These are phyloP conservation scores for Xylaria intraflava DNA, from an alignment of 495 filamentous ascomycete species.

Conservation along the genomic window DNA sequence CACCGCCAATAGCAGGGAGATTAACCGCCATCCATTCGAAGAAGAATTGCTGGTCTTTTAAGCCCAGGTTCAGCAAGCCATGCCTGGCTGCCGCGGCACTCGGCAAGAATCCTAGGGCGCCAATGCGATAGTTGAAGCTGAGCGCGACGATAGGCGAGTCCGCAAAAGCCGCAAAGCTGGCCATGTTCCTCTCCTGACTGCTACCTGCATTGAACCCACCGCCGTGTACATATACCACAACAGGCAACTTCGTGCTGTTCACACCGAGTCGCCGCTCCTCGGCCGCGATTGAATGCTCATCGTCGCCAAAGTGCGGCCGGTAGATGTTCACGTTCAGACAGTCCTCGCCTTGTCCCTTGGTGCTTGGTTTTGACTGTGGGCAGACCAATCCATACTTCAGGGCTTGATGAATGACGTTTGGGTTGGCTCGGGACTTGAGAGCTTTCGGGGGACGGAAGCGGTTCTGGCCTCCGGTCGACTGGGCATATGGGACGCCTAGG, in stretches of 20 bases:
- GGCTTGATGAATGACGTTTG: slow-evolving; percentile 31
- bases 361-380: slow-evolving; percentile 25
- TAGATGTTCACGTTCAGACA: slow-evolving; percentile 49
- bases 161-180: slow-evolving; percentile 48
- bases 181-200: slow-evolving; percentile 40
- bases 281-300: slow-evolving; percentile 15
- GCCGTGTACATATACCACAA: slow-evolving; percentile 53
- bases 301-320: slow-evolving; percentile 30
- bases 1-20: slow-evolving; percentile 55
- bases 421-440: slow-evolving; percentile 20
- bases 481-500: slow-evolving; percentile 56
- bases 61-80: slow-evolving; percentile 56
- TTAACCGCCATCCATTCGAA: slow-evolving; percentile 62
- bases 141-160: slow-evolving; percentile 50
- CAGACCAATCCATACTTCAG: slow-evolving; percentile 38
- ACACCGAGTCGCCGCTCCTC: slow-evolving; percentile 18
- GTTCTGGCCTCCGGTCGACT: slow-evolving; percentile 47
- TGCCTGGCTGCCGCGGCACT: slow-evolving; percentile 47
- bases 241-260: slow-evolving; percentile 41
- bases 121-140: slow-evolving; percentile 64
- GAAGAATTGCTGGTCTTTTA: slow-evolving; percentile 60
- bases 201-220: slow-evolving; percentile 46
- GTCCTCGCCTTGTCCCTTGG: slow-evolving; percentile 37
- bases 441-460: slow-evolving; percentile 49
- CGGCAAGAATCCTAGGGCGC: slow-evolving; percentile 60